Evolutionary conservation across 108 stramenopile genomes (phyloP).

Genomic region (Seminavis robusta): DNA sequence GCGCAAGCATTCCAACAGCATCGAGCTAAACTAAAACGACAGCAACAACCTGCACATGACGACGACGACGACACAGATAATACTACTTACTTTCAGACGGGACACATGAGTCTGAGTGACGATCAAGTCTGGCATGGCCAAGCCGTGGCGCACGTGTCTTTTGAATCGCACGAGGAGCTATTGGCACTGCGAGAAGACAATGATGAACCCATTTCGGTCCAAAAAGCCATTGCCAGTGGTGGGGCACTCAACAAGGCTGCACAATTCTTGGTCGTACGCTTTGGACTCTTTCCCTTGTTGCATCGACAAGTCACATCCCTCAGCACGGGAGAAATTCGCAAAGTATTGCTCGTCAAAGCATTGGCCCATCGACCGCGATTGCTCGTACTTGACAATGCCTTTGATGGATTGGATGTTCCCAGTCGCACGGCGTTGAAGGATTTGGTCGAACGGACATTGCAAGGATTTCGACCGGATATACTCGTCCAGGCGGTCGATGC

Average conservation of each 20-base stretch:
- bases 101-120: background rate
- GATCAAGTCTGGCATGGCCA: background rate
- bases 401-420: slow-evolving; percentile 75
- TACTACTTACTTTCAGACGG: background rate
- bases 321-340: slow-evolving; percentile 78
- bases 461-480: slow-evolving; percentile 68
- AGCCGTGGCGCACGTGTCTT: slow-evolving; percentile 50
- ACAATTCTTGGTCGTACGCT: slow-evolving; percentile 61
- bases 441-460: slow-evolving; percentile 48
- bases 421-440: slow-evolving; percentile 45
- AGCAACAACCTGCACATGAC: background rate
- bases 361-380: slow-evolving; percentile 48
- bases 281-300: slow-evolving; percentile 67
- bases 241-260: slow-evolving; percentile 61
- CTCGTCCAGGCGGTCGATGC: slow-evolving; percentile 65
- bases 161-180: slow-evolving; percentile 67
- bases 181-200: slow-evolving; percentile 15
- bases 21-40: background rate
- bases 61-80: background rate
- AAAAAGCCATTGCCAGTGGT: slow-evolving; percentile 41
- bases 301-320: slow-evolving; percentile 52
- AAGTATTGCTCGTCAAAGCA: slow-evolving; percentile 64
- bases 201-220: slow-evolving; percentile 25
- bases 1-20: background rate
- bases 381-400: slow-evolving; percentile 75